Conservation (phyloP, 2,329 filamentous ascomycete genomes). For the Colletotrichum tabaci region DNA sequence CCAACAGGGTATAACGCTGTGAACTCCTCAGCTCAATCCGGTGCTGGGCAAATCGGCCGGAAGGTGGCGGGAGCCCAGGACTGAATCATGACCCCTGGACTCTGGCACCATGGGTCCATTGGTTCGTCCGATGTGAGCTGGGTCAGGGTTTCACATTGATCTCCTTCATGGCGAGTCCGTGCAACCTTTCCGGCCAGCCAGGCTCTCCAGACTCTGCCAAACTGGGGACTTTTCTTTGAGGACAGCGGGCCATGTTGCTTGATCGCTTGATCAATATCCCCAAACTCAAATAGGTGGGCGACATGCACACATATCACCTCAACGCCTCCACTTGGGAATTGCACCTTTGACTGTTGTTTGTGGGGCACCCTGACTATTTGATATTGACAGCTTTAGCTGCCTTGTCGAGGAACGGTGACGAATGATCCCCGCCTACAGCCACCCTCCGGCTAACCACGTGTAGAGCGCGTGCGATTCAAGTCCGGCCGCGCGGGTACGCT, state of each 20-base stretch:
- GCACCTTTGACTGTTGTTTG: not conserved
- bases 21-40: slow-evolving; percentile 3
- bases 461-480: slow-evolving; percentile 18
- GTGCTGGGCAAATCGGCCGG: slow-evolving; percentile 4
- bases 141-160: slow-evolving; percentile 32
- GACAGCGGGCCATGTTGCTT: not conserved
- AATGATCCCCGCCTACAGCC: not conserved
- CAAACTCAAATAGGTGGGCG: slow-evolving; percentile 19
- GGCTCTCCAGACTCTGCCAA: too few relatives aligned
- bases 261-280: slow-evolving; percentile 15
- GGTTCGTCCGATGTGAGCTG: slow-evolving; percentile 36
- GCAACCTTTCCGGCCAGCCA: slow-evolving; percentile 13
- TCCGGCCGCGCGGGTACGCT: slow-evolving; percentile 5
- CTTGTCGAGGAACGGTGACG: not conserved
- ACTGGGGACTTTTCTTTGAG: not conserved
- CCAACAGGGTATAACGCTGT: slow-evolving; percentile 19
- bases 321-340: slow-evolving; percentile 19
- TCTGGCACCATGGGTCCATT: slow-evolving; percentile 18
- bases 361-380: too few relatives aligned
- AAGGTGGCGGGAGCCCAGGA: slow-evolving; percentile 6
- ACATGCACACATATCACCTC: not conserved
- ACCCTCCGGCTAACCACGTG: slow-evolving; percentile 27
- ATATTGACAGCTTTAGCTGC: not conserved
- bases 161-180: slow-evolving; percentile 13
- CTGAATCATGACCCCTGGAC: slow-evolving; percentile 40